A percentile compares a stretch with the other conserved stretches of the same genome.
These are phyloP conservation scores for Withania somnifera DNA, from an alignment of 305 asterid genomes.

Conservation along the genomic window DNA sequence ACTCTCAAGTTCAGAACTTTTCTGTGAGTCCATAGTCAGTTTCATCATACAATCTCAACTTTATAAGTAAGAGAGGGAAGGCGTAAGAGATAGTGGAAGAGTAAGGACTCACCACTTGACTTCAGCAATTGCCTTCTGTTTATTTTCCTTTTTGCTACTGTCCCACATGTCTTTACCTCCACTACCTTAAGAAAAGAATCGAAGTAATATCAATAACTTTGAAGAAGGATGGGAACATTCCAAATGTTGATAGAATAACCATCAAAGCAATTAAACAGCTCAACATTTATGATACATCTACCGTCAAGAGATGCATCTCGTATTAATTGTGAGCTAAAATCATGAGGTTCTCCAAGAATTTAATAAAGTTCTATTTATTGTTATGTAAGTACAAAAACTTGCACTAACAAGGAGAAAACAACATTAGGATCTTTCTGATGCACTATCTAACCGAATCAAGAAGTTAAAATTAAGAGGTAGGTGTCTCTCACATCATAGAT, in stretches of 20 bases:
- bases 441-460: not conserved
- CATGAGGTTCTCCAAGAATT: not conserved
- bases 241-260: not conserved
- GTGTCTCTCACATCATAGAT: not conserved
- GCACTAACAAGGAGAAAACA: not conserved
- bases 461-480: not conserved
- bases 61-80: not conserved
- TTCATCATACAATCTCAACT: not conserved
- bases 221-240: not conserved
- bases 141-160: conserved; percentile 71
- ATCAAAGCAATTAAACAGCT: not conserved
- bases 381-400: not conserved
- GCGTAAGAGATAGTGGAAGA: not conserved
- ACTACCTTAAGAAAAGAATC: conserved; percentile 54
- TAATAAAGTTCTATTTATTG: not conserved
- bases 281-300: not conserved
- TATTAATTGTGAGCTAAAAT: not conserved
- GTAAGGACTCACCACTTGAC: conserved; percentile 65
- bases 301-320: not conserved
- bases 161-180: conserved; percentile 69
- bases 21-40: not conserved
- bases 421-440: not conserved
- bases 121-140: conserved; percentile 69
- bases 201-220: conserved; percentile 4
- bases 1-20: not conserved